Evolutionary conservation across 2,329 filamentous ascomycete genomes (phyloP).

Genomic region (Cryoendolithus antarcticus): DNA sequence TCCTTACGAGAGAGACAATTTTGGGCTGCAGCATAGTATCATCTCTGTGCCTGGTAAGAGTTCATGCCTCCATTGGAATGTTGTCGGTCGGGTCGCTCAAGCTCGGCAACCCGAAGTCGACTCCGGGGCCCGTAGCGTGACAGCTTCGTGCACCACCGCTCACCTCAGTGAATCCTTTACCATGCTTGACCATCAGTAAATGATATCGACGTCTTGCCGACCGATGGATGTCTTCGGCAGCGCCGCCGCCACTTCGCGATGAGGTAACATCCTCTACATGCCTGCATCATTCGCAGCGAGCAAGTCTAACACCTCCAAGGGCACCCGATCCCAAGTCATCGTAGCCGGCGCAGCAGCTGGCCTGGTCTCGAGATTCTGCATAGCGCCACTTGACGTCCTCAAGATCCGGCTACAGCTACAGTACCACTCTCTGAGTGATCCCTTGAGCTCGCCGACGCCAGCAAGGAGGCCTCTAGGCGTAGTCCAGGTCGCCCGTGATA

Average conservation of each 20-base stretch:
- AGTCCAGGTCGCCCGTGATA: conserved; percentile 39
- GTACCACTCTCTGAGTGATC: conserved; percentile 69
- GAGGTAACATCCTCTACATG: conserved; percentile 36
- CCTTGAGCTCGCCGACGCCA: conserved; percentile 41
- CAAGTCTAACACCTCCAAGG: conserved; percentile 29
- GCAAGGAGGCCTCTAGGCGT: conserved; percentile 15
- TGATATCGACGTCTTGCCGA: background rate
- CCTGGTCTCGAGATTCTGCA: conserved; percentile 81
- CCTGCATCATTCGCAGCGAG: conserved; percentile 1
- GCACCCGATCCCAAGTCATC: conserved; percentile 53
- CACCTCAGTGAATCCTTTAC: too few relatives aligned
- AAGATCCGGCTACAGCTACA: conserved; percentile 97
- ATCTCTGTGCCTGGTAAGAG: too few relatives aligned
- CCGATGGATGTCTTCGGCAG: conserved; percentile 48
- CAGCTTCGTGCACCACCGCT: too few relatives aligned
- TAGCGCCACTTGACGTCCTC: conserved; percentile 91
- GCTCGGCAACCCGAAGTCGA: too few relatives aligned
- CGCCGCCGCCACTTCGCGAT: conserved; percentile 54
- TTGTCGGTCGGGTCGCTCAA: too few relatives aligned
- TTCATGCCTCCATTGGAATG: too few relatives aligned
- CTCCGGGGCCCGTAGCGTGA: too few relatives aligned
- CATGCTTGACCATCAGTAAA: too few relatives aligned
- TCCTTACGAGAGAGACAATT: too few relatives aligned
- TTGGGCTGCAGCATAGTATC: too few relatives aligned
- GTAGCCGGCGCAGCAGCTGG: conserved; percentile 61